A percentile compares a stretch with the other conserved stretches of the same genome.
Conservation (phyloP, 2,329 filamentous ascomycete genomes). For the Fusarium coffeatum region DNA sequence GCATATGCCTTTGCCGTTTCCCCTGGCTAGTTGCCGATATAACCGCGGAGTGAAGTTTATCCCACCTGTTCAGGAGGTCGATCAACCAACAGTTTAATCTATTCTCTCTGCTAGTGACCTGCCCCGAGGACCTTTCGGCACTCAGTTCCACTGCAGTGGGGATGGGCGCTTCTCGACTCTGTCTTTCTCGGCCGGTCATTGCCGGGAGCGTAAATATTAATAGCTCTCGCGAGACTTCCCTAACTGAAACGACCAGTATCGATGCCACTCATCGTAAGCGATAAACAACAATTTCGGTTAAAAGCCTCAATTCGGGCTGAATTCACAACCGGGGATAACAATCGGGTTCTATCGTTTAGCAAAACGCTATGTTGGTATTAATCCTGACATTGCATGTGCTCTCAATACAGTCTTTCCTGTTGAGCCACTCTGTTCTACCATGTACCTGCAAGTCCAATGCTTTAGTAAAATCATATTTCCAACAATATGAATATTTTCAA, state of each 20-base stretch:
- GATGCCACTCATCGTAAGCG: constrained; percentile 1
- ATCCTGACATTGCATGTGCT: background rate
- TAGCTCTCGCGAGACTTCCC: constrained; percentile 6
- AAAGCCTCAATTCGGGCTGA: background rate
- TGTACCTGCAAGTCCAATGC: background rate
- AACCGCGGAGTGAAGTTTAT: constrained; percentile 23
- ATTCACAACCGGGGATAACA: background rate
- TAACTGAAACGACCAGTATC: constrained; percentile 11
- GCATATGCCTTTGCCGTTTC: constrained; percentile 4
- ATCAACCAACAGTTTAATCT: constrained; percentile 12
- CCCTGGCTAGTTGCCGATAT: constrained; percentile 22
- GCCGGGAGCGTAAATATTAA: constrained; percentile 15
- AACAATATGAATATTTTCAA: constrained; percentile 21
- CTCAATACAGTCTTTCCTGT: background rate
- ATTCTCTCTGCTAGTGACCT: background rate
- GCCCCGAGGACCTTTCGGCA: constrained; percentile 11
- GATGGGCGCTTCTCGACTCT: constrained; percentile 17
- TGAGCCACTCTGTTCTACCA: background rate
- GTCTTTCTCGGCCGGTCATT: constrained; percentile 23
- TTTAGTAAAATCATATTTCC: constrained; percentile 13
- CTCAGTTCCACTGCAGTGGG: constrained; percentile 14
- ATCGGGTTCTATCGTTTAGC: background rate
- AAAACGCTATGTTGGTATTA: constrained; percentile 13
- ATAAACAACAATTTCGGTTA: constrained; percentile 24
- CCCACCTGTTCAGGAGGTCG: constrained; percentile 11